These are phyloP conservation scores for Globisporangium paroecandrum DNA, from an alignment of 352 stramenopile species.

Conservation along the genomic window DNA sequence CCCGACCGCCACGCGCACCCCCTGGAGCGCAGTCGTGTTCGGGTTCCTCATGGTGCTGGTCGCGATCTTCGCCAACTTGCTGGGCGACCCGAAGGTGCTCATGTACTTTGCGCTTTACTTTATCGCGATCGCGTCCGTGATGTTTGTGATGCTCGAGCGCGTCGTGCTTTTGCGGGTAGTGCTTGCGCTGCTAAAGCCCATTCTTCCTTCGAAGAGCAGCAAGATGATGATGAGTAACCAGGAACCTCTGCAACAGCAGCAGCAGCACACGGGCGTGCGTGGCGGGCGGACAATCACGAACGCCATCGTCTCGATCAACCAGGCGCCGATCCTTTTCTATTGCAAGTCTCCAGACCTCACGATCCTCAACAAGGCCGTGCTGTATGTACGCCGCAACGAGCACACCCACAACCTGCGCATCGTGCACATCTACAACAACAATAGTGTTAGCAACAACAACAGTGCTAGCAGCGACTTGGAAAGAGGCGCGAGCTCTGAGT, in stretches of 20 bases:
- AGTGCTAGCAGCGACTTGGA: slow-evolving; percentile 1
- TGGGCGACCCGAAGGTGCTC: slow-evolving; percentile 41
- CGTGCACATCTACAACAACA: slow-evolving; percentile 59
- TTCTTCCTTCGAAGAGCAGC: slow-evolving; percentile 31
- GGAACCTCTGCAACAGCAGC: slow-evolving; percentile 3
- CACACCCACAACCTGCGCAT: slow-evolving; percentile 84
- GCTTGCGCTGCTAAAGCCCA: slow-evolving; percentile 30
- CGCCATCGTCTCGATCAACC: slow-evolving; percentile 46
- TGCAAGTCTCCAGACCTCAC: slow-evolving; percentile 83
- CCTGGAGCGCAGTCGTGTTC: slow-evolving; percentile 43
- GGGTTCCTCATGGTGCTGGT: slow-evolving; percentile 42
- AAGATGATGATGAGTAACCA: background rate
- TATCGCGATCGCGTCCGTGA: slow-evolving; percentile 31
- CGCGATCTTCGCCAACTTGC: slow-evolving; percentile 46
- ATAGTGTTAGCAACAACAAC: background rate
- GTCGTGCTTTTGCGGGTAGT: slow-evolving; percentile 33
- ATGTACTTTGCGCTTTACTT: slow-evolving; percentile 61
- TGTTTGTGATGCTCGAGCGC: slow-evolving; percentile 55
- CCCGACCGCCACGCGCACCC: slow-evolving; percentile 55
- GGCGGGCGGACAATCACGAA: slow-evolving; percentile 44
- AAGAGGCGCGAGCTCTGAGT: background rate
- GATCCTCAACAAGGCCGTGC: slow-evolving; percentile 87
- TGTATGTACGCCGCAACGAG: slow-evolving; percentile 87
- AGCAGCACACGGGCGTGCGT: slow-evolving; percentile 35
- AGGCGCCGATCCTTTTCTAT: slow-evolving; percentile 82